These are phyloP conservation scores for Serendipita sp. DNA, from an alignment of 1,284 basidiomycete species.

Conservation along the genomic window DNA sequence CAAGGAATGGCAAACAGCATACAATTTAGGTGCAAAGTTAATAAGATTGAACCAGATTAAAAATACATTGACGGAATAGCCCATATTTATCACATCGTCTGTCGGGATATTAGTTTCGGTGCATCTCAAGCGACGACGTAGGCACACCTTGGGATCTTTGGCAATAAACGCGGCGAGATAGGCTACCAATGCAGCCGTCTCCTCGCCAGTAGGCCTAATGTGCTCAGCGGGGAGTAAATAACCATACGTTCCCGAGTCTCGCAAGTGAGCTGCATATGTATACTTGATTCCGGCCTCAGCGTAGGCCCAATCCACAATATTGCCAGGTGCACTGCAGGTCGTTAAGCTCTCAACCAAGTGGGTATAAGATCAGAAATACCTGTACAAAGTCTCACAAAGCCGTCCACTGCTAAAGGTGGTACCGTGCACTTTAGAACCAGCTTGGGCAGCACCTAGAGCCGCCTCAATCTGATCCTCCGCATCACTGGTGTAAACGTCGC, in stretches of 20 bases:
- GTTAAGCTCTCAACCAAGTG: constrained; percentile 7
- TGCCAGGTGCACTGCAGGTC: constrained; percentile 42
- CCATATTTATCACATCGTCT: neutral
- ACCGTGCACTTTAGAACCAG: constrained; percentile 45
- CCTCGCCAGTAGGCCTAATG: constrained; percentile 69
- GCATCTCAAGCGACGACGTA: neutral
- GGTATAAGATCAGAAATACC: constrained; percentile 24
- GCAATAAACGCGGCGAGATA: constrained; percentile 58
- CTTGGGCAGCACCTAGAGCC: constrained; percentile 52
- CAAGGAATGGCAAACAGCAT: neutral
- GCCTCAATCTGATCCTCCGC: constrained; percentile 75
- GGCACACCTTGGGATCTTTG: constrained; percentile 12
- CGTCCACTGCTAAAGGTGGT: constrained; percentile 42
- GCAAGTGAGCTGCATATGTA: constrained; percentile 61
- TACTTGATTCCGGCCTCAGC: constrained; percentile 51
- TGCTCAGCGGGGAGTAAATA: constrained; percentile 59
- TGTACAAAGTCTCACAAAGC: constrained; percentile 53
- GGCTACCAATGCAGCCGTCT: constrained; percentile 48
- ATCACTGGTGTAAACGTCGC: constrained; percentile 51
- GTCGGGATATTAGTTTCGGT: neutral
- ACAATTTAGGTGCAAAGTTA: neutral
- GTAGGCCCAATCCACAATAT: constrained; percentile 68
- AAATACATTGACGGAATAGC: neutral
- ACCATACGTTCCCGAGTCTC: constrained; percentile 76
- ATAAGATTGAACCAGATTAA: neutral